Evolutionary conservation across 768 basidiomycete genomes (phyloP), one percentile per base, ranked within the genome.

Genomic region (Stropharia rugosoannulata): DNA sequence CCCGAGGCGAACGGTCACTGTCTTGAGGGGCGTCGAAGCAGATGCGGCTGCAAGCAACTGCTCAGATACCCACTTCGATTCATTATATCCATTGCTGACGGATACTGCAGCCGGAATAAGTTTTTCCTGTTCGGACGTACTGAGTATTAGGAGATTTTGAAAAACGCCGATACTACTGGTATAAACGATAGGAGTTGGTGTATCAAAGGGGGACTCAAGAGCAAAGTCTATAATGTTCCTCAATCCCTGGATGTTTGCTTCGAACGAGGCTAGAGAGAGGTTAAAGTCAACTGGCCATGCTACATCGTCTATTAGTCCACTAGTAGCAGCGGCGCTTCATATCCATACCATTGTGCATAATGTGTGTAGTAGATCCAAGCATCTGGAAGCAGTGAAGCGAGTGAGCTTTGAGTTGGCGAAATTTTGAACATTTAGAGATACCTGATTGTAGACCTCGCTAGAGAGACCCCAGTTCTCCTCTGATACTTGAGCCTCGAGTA

Each of bases 231-330:
- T 63, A 11, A 79, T 63, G 61, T 73, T 72, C 35, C 75, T 65
- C 1, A 73, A 72, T 12, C 75, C 75, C 18, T 63, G 64, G 47
- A 81, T 66, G 56, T 73, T 73, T 8, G 71, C 59, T 49, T 79
- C 76, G 51, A 80, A 80, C 10, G 80, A 80, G 8, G 68, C 64
- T 16, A 79, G 63, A 12, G 71, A 67, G 0, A 79, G 66, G 37
- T 76, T 76, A 62, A 82, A 80, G 63, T 82, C 78, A 43, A 81
- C 72, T 0, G 71, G 71, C 80, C 80, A 80, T 15, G 78, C 77
- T 64, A 15, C 22, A 47, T 2, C 18, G 36, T 3, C 25, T 15
- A 16, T 22, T 3, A 29, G 11, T 43, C 2, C 13, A 13, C 2
- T 32, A 32, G 29, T 32, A 32, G 9, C 5, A 32, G 29, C 47